Evolutionary conservation across 495 filamentous ascomycete genomes (phyloP).

Genomic region (Penicillium soppii): DNA sequence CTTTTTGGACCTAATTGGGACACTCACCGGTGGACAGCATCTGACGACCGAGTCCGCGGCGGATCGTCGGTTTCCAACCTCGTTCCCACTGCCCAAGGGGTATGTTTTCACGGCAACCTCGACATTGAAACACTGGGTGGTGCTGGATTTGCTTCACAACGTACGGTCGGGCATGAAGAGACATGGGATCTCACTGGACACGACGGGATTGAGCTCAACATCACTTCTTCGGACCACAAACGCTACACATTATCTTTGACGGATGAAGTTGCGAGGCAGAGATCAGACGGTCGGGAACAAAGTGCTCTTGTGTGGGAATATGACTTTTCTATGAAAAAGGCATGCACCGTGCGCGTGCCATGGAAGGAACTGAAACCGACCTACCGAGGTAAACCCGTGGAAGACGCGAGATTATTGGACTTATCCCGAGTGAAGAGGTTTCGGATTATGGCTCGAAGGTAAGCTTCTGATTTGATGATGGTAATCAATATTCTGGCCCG

Average conservation of each 20-base stretch:
- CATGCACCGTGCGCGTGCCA: slow-evolving; percentile 42
- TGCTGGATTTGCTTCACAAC: slow-evolving; percentile 79
- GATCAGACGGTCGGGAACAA: slow-evolving; percentile 61
- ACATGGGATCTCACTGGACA: slow-evolving; percentile 57
- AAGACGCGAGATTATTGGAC: slow-evolving; percentile 57
- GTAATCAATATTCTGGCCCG: neutral
- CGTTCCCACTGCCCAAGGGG: slow-evolving; percentile 17
- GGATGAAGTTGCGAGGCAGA: slow-evolving; percentile 55
- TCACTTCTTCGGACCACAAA: slow-evolving; percentile 46
- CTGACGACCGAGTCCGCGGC: slow-evolving; percentile 73
- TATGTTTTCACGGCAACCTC: slow-evolving; percentile 63
- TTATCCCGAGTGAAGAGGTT: slow-evolving; percentile 59
- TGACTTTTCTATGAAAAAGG: slow-evolving; percentile 23
- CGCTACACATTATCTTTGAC: slow-evolving; percentile 73
- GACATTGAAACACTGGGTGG: slow-evolving; percentile 75
- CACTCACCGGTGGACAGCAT: slow-evolving; percentile 59
- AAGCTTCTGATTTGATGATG: slow-evolving; percentile 16
- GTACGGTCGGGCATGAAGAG: slow-evolving; percentile 52
- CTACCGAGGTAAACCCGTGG: slow-evolving; percentile 65
- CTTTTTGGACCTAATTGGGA: slow-evolving; percentile 46
- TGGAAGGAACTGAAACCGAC: slow-evolving; percentile 68
- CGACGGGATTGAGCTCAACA: slow-evolving; percentile 50
- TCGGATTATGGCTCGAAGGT: slow-evolving; percentile 79
- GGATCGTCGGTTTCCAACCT: slow-evolving; percentile 62
- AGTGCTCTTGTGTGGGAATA: slow-evolving; percentile 56